These are phyloP conservation scores for Cladosporium sp. DNA, from an alignment of 2,329 filamentous ascomycete genomes.

Conservation along the genomic window DNA sequence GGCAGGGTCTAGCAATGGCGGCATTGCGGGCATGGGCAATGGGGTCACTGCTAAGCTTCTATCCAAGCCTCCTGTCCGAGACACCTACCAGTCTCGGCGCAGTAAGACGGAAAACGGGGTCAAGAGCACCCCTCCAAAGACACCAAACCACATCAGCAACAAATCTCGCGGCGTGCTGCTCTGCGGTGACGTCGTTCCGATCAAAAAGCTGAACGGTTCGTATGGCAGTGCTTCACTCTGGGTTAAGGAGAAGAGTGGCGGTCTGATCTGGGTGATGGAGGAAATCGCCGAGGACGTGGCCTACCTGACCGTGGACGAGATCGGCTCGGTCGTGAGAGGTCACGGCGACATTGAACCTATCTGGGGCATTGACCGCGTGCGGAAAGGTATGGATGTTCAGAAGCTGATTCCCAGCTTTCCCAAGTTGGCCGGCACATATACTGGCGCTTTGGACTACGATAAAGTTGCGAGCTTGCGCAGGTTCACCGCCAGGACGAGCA, in stretches of 20 bases:
- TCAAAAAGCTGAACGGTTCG: constrained; percentile 89
- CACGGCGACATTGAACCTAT: constrained; percentile 78
- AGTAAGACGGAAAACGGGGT: constrained; percentile 63
- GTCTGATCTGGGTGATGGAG: constrained; percentile 95
- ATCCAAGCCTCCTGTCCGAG: constrained; percentile 69
- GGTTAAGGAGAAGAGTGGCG: constrained; percentile 96
- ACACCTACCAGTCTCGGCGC: constrained; percentile 49
- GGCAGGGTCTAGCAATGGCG: constrained; percentile 22
- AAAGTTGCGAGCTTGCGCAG: constrained; percentile 68
- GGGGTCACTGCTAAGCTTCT: constrained; percentile 85
- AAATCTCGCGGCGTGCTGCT: constrained; percentile 86
- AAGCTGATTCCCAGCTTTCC: constrained; percentile 79
- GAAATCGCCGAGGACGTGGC: constrained; percentile 96
- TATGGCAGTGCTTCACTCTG: constrained; percentile 92
- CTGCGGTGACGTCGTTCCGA: constrained; percentile 97
- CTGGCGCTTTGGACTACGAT: constrained; percentile 72
- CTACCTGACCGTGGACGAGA: constrained; percentile 69
- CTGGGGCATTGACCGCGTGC: constrained; percentile 70
- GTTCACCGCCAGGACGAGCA: constrained; percentile 78
- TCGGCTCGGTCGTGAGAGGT: constrained; percentile 66
- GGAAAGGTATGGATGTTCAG: constrained; percentile 68
- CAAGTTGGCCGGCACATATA: constrained; percentile 66
- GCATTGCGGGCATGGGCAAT: constrained; percentile 62
- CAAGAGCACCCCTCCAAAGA: constrained; percentile 43
- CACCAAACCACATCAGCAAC: constrained; percentile 62